Conservation (phyloP, 495 filamentous ascomycete genomes). For the Aspergillus sclerotiicarbonarius region DNA sequence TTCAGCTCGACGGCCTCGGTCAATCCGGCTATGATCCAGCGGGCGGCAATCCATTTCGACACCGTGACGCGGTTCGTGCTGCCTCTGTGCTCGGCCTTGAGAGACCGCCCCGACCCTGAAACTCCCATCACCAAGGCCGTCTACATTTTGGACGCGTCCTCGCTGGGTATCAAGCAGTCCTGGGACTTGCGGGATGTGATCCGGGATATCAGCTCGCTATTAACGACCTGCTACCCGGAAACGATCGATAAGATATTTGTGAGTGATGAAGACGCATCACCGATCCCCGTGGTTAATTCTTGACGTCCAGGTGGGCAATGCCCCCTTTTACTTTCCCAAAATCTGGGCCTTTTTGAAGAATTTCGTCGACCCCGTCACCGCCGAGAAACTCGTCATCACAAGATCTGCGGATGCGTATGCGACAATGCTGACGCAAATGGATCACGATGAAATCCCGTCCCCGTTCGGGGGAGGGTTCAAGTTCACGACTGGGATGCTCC, state of each 20-base stretch:
- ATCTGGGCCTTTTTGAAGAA: constrained; percentile 29
- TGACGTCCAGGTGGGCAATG: constrained; percentile 36
- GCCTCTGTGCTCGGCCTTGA: constrained; percentile 31
- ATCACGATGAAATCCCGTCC: constrained; percentile 24
- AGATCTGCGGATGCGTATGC: constrained; percentile 15
- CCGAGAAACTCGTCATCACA: constrained; percentile 26
- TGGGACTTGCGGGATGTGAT: constrained; percentile 28
- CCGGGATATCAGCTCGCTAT: constrained; percentile 24
- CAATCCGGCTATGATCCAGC: constrained; percentile 20
- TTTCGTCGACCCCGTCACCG: constrained; percentile 29
- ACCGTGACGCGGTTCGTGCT: constrained; percentile 27
- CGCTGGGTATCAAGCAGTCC: constrained; percentile 24
- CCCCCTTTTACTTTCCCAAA: constrained; percentile 23
- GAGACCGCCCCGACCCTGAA: constrained; percentile 10
- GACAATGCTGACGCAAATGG: constrained; percentile 19
- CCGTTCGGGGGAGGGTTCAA: constrained; percentile 22
- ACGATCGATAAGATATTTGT: constrained; percentile 30
- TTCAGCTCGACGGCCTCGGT: neutral
- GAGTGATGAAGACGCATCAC: no score
- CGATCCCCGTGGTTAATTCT: no score
- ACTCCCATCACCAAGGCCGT: constrained; percentile 20
- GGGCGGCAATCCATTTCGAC: constrained; percentile 27
- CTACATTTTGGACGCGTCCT: constrained; percentile 27
- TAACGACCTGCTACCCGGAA: constrained; percentile 34
- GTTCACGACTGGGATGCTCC: constrained; percentile 26